Percentiles rank a stretch among this genome's conserved stretches.
Conservation (phyloP, 1,139 yeast species). For the Lodderomyces beijingensis region DNA sequence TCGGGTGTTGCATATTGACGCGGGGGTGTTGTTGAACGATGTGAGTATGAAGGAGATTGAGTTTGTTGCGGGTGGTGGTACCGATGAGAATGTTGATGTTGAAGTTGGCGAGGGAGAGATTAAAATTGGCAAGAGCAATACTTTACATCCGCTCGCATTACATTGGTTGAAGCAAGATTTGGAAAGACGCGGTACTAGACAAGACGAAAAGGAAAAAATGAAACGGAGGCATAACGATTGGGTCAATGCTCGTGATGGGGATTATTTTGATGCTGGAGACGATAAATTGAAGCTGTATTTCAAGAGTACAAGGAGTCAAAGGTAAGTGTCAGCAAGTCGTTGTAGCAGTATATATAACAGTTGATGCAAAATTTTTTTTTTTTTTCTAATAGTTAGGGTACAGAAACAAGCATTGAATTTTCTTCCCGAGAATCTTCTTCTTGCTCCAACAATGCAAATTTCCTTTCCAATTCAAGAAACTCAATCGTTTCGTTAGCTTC, state of each 20-base stretch:
- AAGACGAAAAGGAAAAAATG: slow-evolving; percentile 44
- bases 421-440: no score
- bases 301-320: slow-evolving; percentile 36
- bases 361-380: no score
- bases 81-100: slow-evolving; percentile 14
- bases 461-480: slow-evolving; percentile 17
- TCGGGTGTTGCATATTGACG: slow-evolving; percentile 69
- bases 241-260: slow-evolving; percentile 35
- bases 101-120: slow-evolving; percentile 16
- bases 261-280: slow-evolving; percentile 44
- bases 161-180: slow-evolving; percentile 60
- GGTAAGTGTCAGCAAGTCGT: slow-evolving; percentile 7
- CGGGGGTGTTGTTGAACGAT: slow-evolving; percentile 47
- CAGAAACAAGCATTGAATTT: no score
- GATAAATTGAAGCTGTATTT: slow-evolving; percentile 47
- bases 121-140: slow-evolving; percentile 41
- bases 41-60: slow-evolving; percentile 17
- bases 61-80: slow-evolving; percentile 12
- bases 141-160: slow-evolving; percentile 68
- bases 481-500: slow-evolving; percentile 12
- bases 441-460: slow-evolving; percentile 7
- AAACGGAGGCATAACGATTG: slow-evolving; percentile 46
- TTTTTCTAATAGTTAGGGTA: background rate
- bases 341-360: no score
- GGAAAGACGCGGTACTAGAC: slow-evolving; percentile 48